These are phyloP conservation scores for Marchantia polymorpha DNA, from an alignment of 225 moss, liverwort and hornwort genomes.

Conservation along the genomic window DNA sequence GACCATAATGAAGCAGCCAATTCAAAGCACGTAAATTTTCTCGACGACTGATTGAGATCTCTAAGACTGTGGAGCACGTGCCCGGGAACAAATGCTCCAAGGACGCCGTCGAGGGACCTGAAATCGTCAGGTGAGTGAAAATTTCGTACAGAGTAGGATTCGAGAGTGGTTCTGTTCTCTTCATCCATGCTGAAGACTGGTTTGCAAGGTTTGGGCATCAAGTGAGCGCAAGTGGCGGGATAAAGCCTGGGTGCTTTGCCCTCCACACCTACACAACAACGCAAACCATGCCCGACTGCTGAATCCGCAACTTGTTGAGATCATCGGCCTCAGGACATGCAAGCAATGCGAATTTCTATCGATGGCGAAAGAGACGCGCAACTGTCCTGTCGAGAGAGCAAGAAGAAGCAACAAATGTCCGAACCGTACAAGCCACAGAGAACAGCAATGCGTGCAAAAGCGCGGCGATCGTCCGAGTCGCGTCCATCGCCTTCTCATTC, in stretches of 20 bases:
- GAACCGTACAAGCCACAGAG: background rate
- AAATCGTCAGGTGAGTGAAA: background rate
- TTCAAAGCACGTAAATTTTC: background rate
- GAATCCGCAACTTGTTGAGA: too few relatives aligned
- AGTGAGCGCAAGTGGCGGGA: background rate
- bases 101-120: too few relatives aligned
- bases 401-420: too few relatives aligned
- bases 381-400: too few relatives aligned
- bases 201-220: background rate
- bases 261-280: conserved; percentile 8
- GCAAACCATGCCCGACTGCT: background rate
- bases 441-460: background rate
- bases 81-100: too few relatives aligned
- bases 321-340: too few relatives aligned
- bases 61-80: too few relatives aligned
- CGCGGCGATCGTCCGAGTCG: background rate
- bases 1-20: background rate
- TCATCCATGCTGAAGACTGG: background rate
- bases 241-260: background rate
- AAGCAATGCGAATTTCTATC: background rate
- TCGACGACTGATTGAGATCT: too few relatives aligned
- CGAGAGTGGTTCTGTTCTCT: background rate
- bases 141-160: background rate
- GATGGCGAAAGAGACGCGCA: background rate
- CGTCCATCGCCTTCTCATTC: background rate